phyloP scores from a whole-genome alignment of 1,284 basidiomycete genomes.

The Rhodotorula sp. region DNA sequence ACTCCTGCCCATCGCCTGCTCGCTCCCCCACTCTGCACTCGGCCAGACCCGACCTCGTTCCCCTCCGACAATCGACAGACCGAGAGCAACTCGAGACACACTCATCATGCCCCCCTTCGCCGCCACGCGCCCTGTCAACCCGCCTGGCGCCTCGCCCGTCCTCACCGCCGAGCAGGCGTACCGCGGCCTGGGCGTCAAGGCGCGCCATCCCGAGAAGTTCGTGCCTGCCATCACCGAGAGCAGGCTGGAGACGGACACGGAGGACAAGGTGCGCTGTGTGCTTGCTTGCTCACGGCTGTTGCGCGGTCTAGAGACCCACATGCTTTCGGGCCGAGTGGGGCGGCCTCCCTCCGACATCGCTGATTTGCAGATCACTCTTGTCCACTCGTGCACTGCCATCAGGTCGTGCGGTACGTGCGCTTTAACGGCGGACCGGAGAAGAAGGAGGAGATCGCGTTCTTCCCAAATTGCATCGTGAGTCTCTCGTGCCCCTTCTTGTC shows the following conservation, averaged over 20 bases:
- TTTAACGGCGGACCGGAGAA: conserved; percentile 8
- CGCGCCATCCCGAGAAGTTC: conserved; percentile 15
- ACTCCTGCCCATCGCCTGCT: background rate
- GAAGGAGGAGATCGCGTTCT: conserved; percentile 11
- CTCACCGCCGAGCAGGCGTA: conserved; percentile 20
- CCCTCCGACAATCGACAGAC: no score
- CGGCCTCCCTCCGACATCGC: no score
- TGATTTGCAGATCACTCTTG: no score
- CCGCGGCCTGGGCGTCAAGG: conserved; percentile 20
- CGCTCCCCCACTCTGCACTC: background rate
- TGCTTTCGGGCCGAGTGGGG: background rate
- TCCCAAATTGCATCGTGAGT: conserved; percentile 14
- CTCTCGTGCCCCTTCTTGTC: background rate
- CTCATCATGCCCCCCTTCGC: conserved; percentile 20
- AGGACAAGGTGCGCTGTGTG: conserved; percentile 23
- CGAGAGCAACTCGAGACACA: no score
- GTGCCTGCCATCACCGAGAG: conserved; percentile 15
- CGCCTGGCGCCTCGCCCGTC: conserved; percentile 8
- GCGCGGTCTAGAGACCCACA: no score
- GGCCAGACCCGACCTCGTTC: no score
- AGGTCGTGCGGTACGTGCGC: conserved; percentile 17
- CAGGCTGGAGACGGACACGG: conserved; percentile 18
- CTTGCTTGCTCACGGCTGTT: background rate
- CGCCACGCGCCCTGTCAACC: conserved; percentile 25
- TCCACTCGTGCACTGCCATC: background rate